Evolutionary conservation across 1,139 yeast species (phyloP).

Genomic region (Sugiyamaella grinbergsii): DNA sequence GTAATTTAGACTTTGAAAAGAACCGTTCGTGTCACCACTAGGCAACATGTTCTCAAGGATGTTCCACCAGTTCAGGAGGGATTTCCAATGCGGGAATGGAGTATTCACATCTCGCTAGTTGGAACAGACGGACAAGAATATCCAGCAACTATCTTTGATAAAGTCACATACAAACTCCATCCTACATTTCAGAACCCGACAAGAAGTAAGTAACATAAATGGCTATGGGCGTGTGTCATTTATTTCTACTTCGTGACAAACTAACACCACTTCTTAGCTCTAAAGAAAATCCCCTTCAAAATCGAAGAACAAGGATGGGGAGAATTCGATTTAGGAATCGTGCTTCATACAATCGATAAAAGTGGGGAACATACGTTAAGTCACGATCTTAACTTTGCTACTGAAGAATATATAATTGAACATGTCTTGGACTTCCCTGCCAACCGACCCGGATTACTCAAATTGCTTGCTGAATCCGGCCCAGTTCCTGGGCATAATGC

Average conservation of each 20-base stretch:
- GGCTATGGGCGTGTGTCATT: neutral
- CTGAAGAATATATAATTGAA: constrained; percentile 75
- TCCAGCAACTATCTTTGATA: constrained; percentile 87
- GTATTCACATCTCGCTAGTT: constrained; percentile 70
- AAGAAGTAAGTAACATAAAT: constrained; percentile 45
- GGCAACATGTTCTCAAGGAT: constrained; percentile 79
- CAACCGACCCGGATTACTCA: constrained; percentile 70
- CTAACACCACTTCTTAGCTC: constrained; percentile 38
- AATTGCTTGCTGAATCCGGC: constrained; percentile 78
- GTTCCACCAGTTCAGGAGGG: constrained; percentile 86
- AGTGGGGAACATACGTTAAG: constrained; percentile 83
- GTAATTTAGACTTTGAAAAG: constrained; percentile 58
- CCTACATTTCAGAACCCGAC: constrained; percentile 93
- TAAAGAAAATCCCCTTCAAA: constrained; percentile 84
- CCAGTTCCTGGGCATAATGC: constrained; percentile 59
- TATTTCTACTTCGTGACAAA: neutral
- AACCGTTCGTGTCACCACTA: constrained; percentile 85
- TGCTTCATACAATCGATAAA: constrained; percentile 76
- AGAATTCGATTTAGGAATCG: constrained; percentile 86
- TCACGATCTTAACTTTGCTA: constrained; percentile 86
- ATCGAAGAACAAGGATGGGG: constrained; percentile 99
- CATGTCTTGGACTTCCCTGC: constrained; percentile 77
- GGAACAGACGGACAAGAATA: constrained; percentile 80
- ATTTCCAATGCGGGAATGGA: constrained; percentile 96
- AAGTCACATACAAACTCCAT: constrained; percentile 89